Conservation (phyloP, 2,329 filamentous ascomycete genomes). For the Alternaria hordeiaustralica region DNA sequence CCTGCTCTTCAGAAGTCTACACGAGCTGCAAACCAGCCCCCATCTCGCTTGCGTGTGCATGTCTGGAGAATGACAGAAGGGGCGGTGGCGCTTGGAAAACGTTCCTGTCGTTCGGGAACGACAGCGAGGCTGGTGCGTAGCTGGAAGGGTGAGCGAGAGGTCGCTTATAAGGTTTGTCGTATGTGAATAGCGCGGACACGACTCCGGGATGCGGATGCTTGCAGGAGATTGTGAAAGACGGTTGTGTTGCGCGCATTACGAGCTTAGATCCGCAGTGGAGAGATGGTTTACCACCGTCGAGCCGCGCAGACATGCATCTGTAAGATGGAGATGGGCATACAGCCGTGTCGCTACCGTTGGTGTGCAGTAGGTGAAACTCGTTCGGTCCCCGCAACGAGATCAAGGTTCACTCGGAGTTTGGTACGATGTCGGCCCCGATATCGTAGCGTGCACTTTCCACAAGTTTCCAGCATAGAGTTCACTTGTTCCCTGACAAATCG, state of each 20-base stretch:
- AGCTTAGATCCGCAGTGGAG: background rate
- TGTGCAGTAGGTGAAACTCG: background rate
- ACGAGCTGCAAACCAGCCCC: background rate
- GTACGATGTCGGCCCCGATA: slow-evolving; percentile 7
- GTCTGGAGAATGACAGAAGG: background rate
- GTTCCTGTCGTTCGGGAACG: background rate
- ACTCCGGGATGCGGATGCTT: background rate
- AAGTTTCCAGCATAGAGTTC: background rate
- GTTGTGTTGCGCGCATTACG: background rate
- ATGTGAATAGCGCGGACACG: background rate
- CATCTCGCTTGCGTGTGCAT: background rate
- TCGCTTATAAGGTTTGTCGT: background rate
- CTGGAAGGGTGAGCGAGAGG: background rate
- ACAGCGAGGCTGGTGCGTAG: background rate
- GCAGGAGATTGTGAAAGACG: background rate
- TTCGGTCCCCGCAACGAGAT: background rate
- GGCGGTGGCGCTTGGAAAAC: background rate
- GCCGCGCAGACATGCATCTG: slow-evolving; percentile 6
- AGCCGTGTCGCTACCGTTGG: background rate
- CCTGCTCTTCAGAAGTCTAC: background rate
- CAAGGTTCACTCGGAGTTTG: slow-evolving; percentile 9
- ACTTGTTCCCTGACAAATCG: background rate
- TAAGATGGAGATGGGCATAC: background rate
- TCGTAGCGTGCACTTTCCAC: slow-evolving; percentile 9
- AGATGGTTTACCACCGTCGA: background rate